phyloP scores from a whole-genome alignment of 495 filamentous ascomycete species.

The Tricharina praecox region DNA sequence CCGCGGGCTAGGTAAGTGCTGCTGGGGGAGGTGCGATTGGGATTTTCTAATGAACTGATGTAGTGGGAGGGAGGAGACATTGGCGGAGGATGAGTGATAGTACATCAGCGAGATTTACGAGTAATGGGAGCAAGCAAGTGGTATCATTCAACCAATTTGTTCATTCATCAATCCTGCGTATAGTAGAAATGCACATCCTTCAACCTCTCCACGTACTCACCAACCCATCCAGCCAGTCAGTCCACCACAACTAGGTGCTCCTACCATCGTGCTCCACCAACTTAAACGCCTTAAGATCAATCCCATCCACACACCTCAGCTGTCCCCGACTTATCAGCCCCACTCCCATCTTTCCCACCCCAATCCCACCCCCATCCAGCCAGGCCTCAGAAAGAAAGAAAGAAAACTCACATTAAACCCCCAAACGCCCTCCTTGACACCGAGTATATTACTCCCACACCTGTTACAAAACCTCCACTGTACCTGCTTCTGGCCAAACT shows the following conservation, averaged over 20 bases:
- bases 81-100: slow-evolving; percentile 3
- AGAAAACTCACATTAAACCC: neutral
- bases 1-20: slow-evolving; percentile 6
- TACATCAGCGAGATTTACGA: too few species aligned
- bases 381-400: neutral
- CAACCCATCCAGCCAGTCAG: too few species aligned
- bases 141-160: too few species aligned
- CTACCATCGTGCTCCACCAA: neutral
- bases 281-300: neutral
- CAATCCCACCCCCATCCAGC: too few species aligned
- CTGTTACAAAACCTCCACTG: neutral
- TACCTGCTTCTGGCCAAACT: neutral
- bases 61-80: neutral
- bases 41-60: neutral
- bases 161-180: too few species aligned
- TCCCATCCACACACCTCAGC: neutral
- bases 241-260: too few species aligned
- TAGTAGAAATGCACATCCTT: too few species aligned
- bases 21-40: neutral
- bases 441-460: neutral
- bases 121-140: too few species aligned
- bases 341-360: neutral
- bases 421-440: neutral
- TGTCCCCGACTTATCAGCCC: neutral
- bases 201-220: too few species aligned